A percentile compares a stretch with the other conserved stretches of the same genome.
Evolutionary conservation across 768 basidiomycete genomes (phyloP).

Genomic region (Lentinula sp.): DNA sequence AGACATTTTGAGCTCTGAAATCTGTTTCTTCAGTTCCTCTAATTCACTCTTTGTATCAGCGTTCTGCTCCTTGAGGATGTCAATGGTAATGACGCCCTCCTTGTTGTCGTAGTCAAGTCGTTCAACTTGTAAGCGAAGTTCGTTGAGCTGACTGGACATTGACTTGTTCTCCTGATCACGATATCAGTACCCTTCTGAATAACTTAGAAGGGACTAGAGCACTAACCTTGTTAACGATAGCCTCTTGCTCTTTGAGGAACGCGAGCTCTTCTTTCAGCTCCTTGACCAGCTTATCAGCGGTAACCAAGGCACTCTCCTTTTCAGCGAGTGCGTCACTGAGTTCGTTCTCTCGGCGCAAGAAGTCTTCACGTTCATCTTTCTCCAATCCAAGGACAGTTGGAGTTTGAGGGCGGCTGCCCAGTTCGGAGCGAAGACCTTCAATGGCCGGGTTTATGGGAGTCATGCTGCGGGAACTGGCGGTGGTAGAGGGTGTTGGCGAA

Average conservation of each 20-base stretch:
- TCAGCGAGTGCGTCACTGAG: slow-evolving; percentile 90
- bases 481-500: slow-evolving; percentile 49
- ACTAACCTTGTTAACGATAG: slow-evolving; percentile 64
- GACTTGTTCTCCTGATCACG: slow-evolving; percentile 77
- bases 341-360: slow-evolving; percentile 94
- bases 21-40: slow-evolving; percentile 80
- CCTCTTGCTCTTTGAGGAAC: slow-evolving; percentile 90
- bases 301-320: slow-evolving; percentile 74
- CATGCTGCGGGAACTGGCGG: slow-evolving; percentile 45
- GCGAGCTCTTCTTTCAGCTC: slow-evolving; percentile 86
- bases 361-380: slow-evolving; percentile 97
- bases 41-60: slow-evolving; percentile 80
- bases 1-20: slow-evolving; percentile 69
- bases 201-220: slow-evolving; percentile 3
- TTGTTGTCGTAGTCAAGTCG: slow-evolving; percentile 94
- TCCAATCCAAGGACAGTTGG: slow-evolving; percentile 85
- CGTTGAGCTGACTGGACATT: slow-evolving; percentile 90
- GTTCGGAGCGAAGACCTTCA: slow-evolving; percentile 63
- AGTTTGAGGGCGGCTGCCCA: slow-evolving; percentile 86
- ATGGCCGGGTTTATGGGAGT: slow-evolving; percentile 73
- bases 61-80: slow-evolving; percentile 94
- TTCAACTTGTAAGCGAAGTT: slow-evolving; percentile 87
- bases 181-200: not conserved
- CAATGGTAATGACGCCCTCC: slow-evolving; percentile 86
- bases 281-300: slow-evolving; percentile 81